These are phyloP conservation scores for Mycocentrospora acerina DNA, from an alignment of 2,329 filamentous ascomycete genomes.

Conservation along the genomic window DNA sequence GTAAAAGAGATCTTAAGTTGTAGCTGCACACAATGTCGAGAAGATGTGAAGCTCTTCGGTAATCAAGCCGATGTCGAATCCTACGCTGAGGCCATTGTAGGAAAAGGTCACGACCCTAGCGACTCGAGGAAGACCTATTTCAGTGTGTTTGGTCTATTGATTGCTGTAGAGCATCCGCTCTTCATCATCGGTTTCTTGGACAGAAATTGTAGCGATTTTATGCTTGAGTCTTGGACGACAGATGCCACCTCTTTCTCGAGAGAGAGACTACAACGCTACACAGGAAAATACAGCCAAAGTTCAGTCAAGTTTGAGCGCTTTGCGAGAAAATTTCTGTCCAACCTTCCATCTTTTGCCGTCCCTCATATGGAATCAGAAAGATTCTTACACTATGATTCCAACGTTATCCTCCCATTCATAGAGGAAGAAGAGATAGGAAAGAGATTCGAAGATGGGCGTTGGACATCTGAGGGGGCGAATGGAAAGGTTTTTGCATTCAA, in stretches of 20 bases:
- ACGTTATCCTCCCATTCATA: conserved; percentile 6
- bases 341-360: conserved; percentile 4
- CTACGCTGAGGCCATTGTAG: conserved; percentile 1
- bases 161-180: conserved; percentile 4
- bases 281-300: background rate
- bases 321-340: background rate
- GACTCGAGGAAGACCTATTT: background rate
- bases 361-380: conserved; percentile 5
- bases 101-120: background rate
- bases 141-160: conserved; percentile 4
- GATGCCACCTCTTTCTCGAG: background rate
- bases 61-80: background rate
- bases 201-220: conserved; percentile 1
- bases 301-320: conserved; percentile 1
- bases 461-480: conserved; percentile 5
- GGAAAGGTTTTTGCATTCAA: conserved; percentile 6
- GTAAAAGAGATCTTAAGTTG: conserved; percentile 2
- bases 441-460: background rate
- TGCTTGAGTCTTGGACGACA: conserved; percentile 1
- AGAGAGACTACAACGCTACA: conserved; percentile 2
- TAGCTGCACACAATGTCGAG: conserved; percentile 1
- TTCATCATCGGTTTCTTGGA: conserved; percentile 7
- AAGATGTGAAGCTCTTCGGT: background rate
- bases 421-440: conserved; percentile 7
- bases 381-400: conserved; percentile 2